Evolutionary conservation across 257 asterid genomes (phyloP).

Genomic region (Rubia yunnanensis): DNA sequence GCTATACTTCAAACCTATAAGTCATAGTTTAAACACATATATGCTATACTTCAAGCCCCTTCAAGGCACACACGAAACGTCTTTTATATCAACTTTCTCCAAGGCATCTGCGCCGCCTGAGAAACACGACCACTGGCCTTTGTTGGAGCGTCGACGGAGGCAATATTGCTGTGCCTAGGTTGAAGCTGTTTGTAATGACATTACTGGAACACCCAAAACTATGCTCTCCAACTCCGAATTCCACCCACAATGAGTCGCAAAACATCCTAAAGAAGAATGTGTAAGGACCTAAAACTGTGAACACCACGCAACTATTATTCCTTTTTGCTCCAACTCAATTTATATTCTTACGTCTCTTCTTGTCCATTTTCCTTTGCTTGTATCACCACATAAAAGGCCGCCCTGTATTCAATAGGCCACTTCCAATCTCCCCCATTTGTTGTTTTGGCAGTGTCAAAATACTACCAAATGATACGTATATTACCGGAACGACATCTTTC

Average conservation of each 20-base stretch:
- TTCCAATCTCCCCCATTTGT: constrained; percentile 24
- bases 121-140: no score
- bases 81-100: no score
- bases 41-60: no score
- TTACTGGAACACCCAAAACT: constrained; percentile 14
- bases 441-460: constrained; percentile 7
- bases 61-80: no score
- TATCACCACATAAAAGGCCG: constrained; percentile 31
- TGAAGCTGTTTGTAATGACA: no score
- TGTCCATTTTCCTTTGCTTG: constrained; percentile 3
- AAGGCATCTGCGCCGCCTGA: no score
- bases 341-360: constrained; percentile 9
- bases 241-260: constrained; percentile 29
- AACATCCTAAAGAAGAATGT: constrained; percentile 28
- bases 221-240: constrained; percentile 25
- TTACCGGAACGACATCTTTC: constrained; percentile 10
- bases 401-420: constrained; percentile 15
- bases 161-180: no score
- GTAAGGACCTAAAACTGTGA: constrained; percentile 25
- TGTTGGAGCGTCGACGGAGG: no score
- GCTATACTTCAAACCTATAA: no score
- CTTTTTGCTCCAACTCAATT: constrained; percentile 17
- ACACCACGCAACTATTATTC: constrained; percentile 29
- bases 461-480: constrained; percentile 31
- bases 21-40: no score